Conservation (phyloP, 2,329 filamentous ascomycete genomes). For the Dothistroma pini region DNA sequence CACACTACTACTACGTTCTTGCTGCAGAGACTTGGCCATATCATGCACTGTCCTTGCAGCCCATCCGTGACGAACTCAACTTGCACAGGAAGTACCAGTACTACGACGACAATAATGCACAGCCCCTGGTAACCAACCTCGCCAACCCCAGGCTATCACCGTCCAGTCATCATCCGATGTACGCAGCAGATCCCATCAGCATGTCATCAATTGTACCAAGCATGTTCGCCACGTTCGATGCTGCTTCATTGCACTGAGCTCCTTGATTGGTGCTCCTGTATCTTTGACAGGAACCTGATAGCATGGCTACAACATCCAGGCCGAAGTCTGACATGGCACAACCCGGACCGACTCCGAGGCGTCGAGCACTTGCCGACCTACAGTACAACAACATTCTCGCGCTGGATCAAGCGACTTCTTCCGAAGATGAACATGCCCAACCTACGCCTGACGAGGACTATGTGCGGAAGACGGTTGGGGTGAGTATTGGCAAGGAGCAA, state of each 20-base stretch:
- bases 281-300: neutral
- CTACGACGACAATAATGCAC: neutral
- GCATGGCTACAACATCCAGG: neutral
- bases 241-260: neutral
- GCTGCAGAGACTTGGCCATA: neutral
- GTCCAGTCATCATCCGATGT: neutral
- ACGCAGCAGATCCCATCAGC: neutral
- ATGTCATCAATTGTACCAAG: neutral
- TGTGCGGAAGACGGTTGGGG: conserved; percentile 49
- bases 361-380: conserved; percentile 41
- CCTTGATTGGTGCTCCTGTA: neutral
- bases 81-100: neutral
- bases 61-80: neutral
- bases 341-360: conserved; percentile 6
- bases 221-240: neutral
- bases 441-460: conserved; percentile 35
- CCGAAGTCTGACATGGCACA: neutral
- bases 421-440: conserved; percentile 40
- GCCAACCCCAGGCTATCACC: neutral
- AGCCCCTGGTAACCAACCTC: neutral
- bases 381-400: conserved; percentile 41
- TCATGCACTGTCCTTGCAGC: neutral
- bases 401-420: conserved; percentile 40
- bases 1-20: no score
- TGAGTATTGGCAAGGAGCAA: conserved; percentile 58